Evolutionary conservation across 768 basidiomycete genomes (phyloP).

Genomic region (Dictyophora rubrovolvata): DNA sequence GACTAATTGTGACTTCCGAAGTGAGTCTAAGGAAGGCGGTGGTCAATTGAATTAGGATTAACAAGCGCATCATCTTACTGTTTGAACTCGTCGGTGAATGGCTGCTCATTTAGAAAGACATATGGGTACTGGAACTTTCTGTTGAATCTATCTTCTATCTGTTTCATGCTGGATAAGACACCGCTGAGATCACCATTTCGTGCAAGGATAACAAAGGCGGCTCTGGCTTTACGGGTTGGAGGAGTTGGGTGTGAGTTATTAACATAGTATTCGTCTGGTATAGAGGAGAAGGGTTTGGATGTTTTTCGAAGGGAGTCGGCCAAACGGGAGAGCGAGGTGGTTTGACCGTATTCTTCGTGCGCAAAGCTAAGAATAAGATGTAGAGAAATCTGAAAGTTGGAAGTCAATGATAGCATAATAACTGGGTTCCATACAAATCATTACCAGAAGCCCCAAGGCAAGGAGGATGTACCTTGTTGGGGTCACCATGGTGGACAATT

Average conservation of each 20-base stretch:
- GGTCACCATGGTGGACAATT: constrained; percentile 36
- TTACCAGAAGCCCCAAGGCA: constrained; percentile 36
- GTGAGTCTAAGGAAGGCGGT: constrained; percentile 20
- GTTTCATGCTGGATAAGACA: constrained; percentile 55
- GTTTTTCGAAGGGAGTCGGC: constrained; percentile 21
- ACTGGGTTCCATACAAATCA: neutral
- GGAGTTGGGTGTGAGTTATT: constrained; percentile 23
- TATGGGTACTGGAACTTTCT: constrained; percentile 63
- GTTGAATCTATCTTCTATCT: constrained; percentile 58
- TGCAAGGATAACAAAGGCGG: constrained; percentile 67
- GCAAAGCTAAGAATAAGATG: constrained; percentile 47
- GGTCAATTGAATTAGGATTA: constrained; percentile 6
- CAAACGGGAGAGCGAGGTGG: constrained; percentile 38
- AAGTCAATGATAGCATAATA: constrained; percentile 9
- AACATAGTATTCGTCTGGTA: constrained; percentile 46
- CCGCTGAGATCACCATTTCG: constrained; percentile 52
- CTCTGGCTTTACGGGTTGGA: constrained; percentile 62
- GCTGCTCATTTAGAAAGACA: constrained; percentile 78
- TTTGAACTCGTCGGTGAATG: constrained; percentile 66
- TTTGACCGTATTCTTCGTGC: constrained; percentile 36
- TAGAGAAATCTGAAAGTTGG: constrained; percentile 35
- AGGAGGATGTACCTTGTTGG: constrained; percentile 49
- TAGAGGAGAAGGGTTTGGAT: constrained; percentile 34
- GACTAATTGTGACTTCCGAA: constrained; percentile 36
- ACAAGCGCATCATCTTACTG: constrained; percentile 25